Conservation (phyloP, 805 yeast genomes). For the Yarrowia sp. region DNA sequence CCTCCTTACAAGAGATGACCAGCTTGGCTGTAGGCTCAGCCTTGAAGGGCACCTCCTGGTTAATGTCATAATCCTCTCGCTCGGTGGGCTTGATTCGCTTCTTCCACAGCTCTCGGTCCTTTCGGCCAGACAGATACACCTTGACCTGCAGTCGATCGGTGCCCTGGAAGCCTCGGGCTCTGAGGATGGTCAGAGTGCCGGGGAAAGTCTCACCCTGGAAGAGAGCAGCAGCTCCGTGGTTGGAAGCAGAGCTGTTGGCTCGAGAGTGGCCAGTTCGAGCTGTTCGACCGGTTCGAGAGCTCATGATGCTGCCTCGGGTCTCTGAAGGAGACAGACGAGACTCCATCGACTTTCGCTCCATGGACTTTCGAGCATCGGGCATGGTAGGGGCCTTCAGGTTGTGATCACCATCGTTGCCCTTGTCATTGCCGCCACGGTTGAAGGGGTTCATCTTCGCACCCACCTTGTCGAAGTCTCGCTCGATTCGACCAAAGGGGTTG, state of each 20-base stretch:
- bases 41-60: constrained; percentile 24
- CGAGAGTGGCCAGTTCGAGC: constrained; percentile 41
- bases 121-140: constrained; percentile 50
- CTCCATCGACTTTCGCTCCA: constrained; percentile 31
- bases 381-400: constrained; percentile 16
- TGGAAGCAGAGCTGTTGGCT: constrained; percentile 41
- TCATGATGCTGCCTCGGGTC: constrained; percentile 29
- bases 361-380: constrained; percentile 33
- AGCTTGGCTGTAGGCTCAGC: constrained; percentile 30
- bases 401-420: constrained; percentile 25
- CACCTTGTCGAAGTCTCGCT: constrained; percentile 10
- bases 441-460: constrained; percentile 28
- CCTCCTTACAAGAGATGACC: constrained; percentile 31
- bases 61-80: constrained; percentile 47
- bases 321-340: constrained; percentile 28
- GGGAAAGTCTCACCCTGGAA: constrained; percentile 41
- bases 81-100: constrained; percentile 60
- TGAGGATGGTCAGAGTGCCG: constrained; percentile 42
- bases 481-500: constrained; percentile 24
- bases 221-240: constrained; percentile 40
- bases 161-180: constrained; percentile 45
- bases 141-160: constrained; percentile 57
- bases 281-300: constrained; percentile 29
- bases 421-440: not conserved
- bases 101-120: constrained; percentile 65